Conservation (phyloP, 2,329 filamentous ascomycete genomes). For the Metarhizium sp. region DNA sequence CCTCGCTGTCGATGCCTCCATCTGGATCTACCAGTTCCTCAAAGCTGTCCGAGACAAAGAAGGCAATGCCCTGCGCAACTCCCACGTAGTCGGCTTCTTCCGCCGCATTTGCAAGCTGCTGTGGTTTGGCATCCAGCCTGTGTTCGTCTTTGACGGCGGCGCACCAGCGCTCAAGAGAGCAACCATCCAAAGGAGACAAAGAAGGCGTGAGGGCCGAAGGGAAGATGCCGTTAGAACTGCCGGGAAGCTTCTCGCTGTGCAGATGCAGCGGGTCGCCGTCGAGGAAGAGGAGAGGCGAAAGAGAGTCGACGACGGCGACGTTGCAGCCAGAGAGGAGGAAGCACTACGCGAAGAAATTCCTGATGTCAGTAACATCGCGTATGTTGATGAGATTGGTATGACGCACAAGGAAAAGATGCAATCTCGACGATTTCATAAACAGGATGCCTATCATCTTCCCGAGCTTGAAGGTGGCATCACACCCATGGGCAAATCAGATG, state of each 20-base stretch:
- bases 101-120: slow-evolving; percentile 95
- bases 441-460: slow-evolving; percentile 91
- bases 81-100: slow-evolving; percentile 95
- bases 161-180: slow-evolving; percentile 85
- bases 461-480: slow-evolving; percentile 72
- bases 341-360: slow-evolving; percentile 59
- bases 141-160: slow-evolving; percentile 97
- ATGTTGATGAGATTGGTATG: slow-evolving; percentile 85
- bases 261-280: slow-evolving; percentile 85
- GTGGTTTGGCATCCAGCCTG: slow-evolving; percentile 91
- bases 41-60: slow-evolving; percentile 98
- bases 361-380: slow-evolving; percentile 62
- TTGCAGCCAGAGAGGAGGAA: slow-evolving; percentile 24
- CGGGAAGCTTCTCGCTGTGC: slow-evolving; percentile 81
- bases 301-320: slow-evolving; percentile 32
- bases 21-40: slow-evolving; percentile 99
- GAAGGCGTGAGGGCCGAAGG: slow-evolving; percentile 72
- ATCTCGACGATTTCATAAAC: slow-evolving; percentile 74
- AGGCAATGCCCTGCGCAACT: slow-evolving; percentile 91
- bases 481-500: slow-evolving; percentile 81
- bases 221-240: slow-evolving; percentile 92
- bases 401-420: slow-evolving; percentile 63
- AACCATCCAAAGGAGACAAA: slow-evolving; percentile 73
- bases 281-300: slow-evolving; percentile 66
- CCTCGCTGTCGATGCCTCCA: slow-evolving; percentile 93